Evolutionary conservation across 371 early-diverging fungal genomes (phyloP).

Genomic region (Chytridiales sp.): DNA sequence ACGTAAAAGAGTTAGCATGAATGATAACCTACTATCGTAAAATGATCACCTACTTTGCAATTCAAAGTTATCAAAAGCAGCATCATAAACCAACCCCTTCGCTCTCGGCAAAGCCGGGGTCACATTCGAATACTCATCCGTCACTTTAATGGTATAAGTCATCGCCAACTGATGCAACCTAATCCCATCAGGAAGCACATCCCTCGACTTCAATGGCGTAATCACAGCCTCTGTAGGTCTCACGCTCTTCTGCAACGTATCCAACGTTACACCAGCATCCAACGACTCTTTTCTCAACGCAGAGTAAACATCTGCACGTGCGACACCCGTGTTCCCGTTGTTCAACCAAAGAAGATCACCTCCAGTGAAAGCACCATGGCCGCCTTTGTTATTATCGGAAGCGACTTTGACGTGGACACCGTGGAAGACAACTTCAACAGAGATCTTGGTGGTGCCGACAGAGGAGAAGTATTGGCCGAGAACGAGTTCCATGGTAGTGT

Average conservation of each 20-base stretch:
- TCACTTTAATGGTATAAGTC: slow-evolving; percentile 68
- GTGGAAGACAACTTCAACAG: slow-evolving; percentile 75
- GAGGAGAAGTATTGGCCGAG: slow-evolving; percentile 86
- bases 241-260: slow-evolving; percentile 64
- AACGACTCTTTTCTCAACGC: slow-evolving; percentile 73
- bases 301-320: slow-evolving; percentile 71
- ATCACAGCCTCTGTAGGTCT: slow-evolving; percentile 67
- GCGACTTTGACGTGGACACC: slow-evolving; percentile 62
- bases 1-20: slow-evolving; percentile 25
- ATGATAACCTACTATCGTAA: background rate
- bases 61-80: slow-evolving; percentile 54
- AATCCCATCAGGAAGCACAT: slow-evolving; percentile 67
- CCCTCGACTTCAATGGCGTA: slow-evolving; percentile 68
- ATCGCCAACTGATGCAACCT: slow-evolving; percentile 70
- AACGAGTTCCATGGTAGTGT: slow-evolving; percentile 71
- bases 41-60: slow-evolving; percentile 47
- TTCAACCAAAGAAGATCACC: slow-evolving; percentile 47
- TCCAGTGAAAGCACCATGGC: slow-evolving; percentile 28
- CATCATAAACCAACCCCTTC: slow-evolving; percentile 63
- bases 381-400: slow-evolving; percentile 36
- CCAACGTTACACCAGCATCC: slow-evolving; percentile 52
- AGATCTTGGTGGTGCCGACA: slow-evolving; percentile 67
- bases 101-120: slow-evolving; percentile 66
- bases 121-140: slow-evolving; percentile 49
- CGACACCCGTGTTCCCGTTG: slow-evolving; percentile 60